These are phyloP conservation scores for Triticum urartu DNA, from an alignment of 176 grass and related monocot genomes.

Conservation along the genomic window DNA sequence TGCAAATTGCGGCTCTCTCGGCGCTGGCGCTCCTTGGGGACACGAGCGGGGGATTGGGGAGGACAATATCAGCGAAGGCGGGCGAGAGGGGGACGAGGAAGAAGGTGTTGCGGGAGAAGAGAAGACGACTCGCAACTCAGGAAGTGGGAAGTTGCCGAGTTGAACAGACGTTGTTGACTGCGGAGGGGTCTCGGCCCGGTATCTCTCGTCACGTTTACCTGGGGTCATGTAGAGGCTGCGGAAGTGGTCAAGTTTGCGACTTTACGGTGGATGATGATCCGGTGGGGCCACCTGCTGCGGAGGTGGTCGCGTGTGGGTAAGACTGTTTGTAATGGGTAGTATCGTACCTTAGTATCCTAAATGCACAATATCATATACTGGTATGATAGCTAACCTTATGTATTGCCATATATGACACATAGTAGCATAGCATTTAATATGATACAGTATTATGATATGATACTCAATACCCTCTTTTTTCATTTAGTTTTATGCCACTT, in stretches of 20 bases:
- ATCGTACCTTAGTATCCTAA: too few species aligned
- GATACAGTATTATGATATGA: too few species aligned
- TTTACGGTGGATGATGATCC: background rate
- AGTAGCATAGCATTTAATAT: too few species aligned
- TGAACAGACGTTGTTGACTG: background rate
- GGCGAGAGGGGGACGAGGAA: background rate
- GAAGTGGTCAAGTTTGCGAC: background rate
- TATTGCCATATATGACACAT: too few species aligned
- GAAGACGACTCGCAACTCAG: background rate
- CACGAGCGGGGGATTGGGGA: background rate
- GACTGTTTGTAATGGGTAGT: too few species aligned
- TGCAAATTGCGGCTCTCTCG: background rate
- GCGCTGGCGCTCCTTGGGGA: background rate
- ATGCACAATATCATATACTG: too few species aligned
- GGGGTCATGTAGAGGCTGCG: too few species aligned
- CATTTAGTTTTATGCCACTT: too few species aligned
- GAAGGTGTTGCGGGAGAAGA: background rate
- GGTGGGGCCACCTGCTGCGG: background rate
- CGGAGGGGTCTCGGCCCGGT: background rate
- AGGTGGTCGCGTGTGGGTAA: background rate
- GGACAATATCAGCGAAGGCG: background rate
- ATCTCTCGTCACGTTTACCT: background rate
- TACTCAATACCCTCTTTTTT: too few species aligned
- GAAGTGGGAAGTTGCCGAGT: background rate
- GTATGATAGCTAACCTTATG: too few species aligned